Evolutionary conservation across 352 stramenopile genomes (phyloP), one percentile per base, ranked within the genome.

Genomic region (Achlya hypogyna): DNA sequence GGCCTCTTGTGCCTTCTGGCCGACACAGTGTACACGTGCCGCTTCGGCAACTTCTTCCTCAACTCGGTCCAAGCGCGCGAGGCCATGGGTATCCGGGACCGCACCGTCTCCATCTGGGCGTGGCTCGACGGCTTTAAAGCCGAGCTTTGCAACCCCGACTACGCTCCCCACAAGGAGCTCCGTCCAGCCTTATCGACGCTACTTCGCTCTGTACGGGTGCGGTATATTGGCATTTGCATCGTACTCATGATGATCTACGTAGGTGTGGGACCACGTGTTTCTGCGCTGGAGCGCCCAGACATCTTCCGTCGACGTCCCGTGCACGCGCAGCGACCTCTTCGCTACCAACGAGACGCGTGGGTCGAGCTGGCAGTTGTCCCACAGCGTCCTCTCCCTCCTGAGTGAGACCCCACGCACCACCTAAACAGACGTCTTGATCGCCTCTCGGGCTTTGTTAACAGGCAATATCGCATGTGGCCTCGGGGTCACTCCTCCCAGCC

Each of bases 31-130:
- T 97, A 99, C 74, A 98, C 89, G 16, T 98, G 96, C 71, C 93
- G 96, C 35, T 99, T 99, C 72, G 96, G 96, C 18, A 99, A 91
- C 16, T 97, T 99, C 56, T 77, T 99, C 35, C 97, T 97, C 56
- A 95, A 99, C 79, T 98, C 87, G 65, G 96, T 96, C 69, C 90
- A 92, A 63, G 78, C 87, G 20, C 79, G 86, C 0, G 59, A 76
- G 4, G 78, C 87, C 29, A 78, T 78, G 0, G 76, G 78, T 31
- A 62, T 94, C 25, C 69, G 84, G 40, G 81, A 76, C 27, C 77
- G 80, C 18, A 94, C 86, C 12, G 62, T 74, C 1, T 93, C 84
- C 2, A 80, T 91, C 1, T 94, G 86, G 86, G 89, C 86, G 27
- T 92, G 79, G 80, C 75, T 92, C 58, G 89, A 93, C 59, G 84